Evolutionary conservation across 208 protist genomes (phyloP), one percentile per base, ranked within the genome.

Genomic region (Leishmania major): DNA sequence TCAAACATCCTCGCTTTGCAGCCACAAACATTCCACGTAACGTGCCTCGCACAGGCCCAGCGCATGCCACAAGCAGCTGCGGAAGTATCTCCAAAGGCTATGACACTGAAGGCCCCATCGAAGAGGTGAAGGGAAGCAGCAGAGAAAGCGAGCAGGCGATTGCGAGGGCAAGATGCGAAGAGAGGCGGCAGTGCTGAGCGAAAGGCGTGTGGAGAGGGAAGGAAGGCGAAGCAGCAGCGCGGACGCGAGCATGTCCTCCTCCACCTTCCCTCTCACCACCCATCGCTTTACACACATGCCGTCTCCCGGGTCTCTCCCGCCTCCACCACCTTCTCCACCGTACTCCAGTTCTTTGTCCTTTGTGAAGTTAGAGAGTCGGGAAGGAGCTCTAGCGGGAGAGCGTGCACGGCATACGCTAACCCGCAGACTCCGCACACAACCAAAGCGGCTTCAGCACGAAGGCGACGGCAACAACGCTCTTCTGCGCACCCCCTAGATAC

Each of bases 271-370:
- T 45, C 22, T 13, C 43, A n/a, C 40, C 2, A 60, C 40, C 0
- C 7, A 43, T 62, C 49, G 2, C 31, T 66, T n/a, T 45, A 28
- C 69, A 25, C 17, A 3, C 67, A 25, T 49, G 25, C 37, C 67
- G 22, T n/a, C 25, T 49, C 67, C 22, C 67, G 31, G 19, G 6
- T 49, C n/a, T 60, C 28, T 76, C 72, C n/a, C 49, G 15, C 1
- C 1, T 47, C 28, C 72, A 25, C 51, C 45, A 62, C 72, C 19
- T 45, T 62, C n/a, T 59, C 31, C 47, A 51, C 4, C 51, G 35
- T 17, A 51, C 80, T 78, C 57, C 84, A 87, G 87, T 84, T 90
- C 87, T 90, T 90, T 88, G 84, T 88, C 84, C 72, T 86, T 82
- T 84, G 81, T 87, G 76, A 66, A 37, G 8, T 7, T 22, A 37